Evolutionary conservation across 208 protist species (phyloP), one percentile per base, ranked within the genome.

Genomic region (Trypanosoma boissoni): DNA sequence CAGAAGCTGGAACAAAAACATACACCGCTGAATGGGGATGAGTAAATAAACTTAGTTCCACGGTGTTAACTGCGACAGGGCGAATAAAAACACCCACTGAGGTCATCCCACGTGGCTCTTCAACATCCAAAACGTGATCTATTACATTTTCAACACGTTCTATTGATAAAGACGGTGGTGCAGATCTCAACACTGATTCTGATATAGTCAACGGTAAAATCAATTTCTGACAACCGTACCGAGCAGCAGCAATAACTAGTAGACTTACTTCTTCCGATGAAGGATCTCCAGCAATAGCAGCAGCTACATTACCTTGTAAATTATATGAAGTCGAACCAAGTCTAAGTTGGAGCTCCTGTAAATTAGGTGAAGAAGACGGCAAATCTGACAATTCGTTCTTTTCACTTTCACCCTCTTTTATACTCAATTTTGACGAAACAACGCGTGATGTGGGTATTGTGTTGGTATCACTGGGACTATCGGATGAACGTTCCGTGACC

Each of bases 1-100:
- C 49, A 28, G 26, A 59, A 20, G 73, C 72, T 2, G 81, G 49
- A 23, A 75, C 34, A 54, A 92, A 88, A 21, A 90, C 31, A 62
- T 92, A 92, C 2, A 92, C 46, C 3, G 74, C 57, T 53, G 80
- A 72, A n/a, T 34, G 43, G 3, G 79, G 81, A 55, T 92, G 86
- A 26, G 26, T 52, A 37, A 79, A 92, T 9, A 36, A 20, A 14
- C 64, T 56, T 24, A 92, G 72, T 26, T 76, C 62, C 27, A 73
- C 52, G 20, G 75, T 55, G 55, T 77, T 56, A 36, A 56, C 59
- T 21, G 52, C 60, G n/a, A 68, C 44, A 23, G 61, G 58, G 29
- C 52, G 51, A 27, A 61, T 42, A 50, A 65, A 74, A 36, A 92
- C 79, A n/a, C 72, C 79, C 27, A 84, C 56, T 21, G 77, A 59